A percentile compares a stretch with the other conserved stretches of the same genome.
phyloP scores from a whole-genome alignment of 352 stramenopile genomes.

The Phytopythium oedochilum region DNA sequence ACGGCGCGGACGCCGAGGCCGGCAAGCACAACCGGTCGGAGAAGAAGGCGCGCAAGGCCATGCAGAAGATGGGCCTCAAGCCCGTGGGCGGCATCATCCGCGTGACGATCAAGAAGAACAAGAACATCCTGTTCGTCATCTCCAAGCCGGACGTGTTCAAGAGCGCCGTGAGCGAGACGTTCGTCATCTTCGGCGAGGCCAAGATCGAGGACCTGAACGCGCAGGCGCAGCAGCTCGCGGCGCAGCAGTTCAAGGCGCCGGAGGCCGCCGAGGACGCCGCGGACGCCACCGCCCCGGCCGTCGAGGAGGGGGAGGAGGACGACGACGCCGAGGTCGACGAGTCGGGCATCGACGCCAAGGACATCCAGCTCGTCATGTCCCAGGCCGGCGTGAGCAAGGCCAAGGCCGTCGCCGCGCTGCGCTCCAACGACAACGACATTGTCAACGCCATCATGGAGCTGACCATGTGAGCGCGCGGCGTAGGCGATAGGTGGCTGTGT shows the following conservation, averaged over 20 bases:
- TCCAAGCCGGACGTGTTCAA: slow-evolving; percentile 98
- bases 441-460: slow-evolving; percentile 99
- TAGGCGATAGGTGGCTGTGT: too few relatives aligned
- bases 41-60: slow-evolving; percentile 99
- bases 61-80: slow-evolving; percentile 99
- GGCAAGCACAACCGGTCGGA: slow-evolving; percentile 96
- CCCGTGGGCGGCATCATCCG: slow-evolving; percentile 94
- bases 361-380: slow-evolving; percentile 99
- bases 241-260: slow-evolving; percentile 92
- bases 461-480: slow-evolving; percentile 94
- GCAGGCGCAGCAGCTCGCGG: slow-evolving; percentile 80
- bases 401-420: slow-evolving; percentile 96
- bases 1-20: slow-evolving; percentile 57
- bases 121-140: slow-evolving; percentile 97
- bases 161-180: slow-evolving; percentile 92
- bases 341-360: slow-evolving; percentile 96
- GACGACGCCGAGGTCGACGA: slow-evolving; percentile 94
- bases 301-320: slow-evolving; percentile 49
- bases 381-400: slow-evolving; percentile 90
- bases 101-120: slow-evolving; percentile 98
- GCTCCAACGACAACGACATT: slow-evolving; percentile 98
- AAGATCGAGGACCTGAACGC: slow-evolving; percentile 97
- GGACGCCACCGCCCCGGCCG: slow-evolving; percentile 23
- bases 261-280: slow-evolving; percentile 48
- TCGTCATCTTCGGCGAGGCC: slow-evolving; percentile 98